Evolutionary conservation across 805 yeast genomes (phyloP).

Genomic region (Yarrowia sp.): DNA sequence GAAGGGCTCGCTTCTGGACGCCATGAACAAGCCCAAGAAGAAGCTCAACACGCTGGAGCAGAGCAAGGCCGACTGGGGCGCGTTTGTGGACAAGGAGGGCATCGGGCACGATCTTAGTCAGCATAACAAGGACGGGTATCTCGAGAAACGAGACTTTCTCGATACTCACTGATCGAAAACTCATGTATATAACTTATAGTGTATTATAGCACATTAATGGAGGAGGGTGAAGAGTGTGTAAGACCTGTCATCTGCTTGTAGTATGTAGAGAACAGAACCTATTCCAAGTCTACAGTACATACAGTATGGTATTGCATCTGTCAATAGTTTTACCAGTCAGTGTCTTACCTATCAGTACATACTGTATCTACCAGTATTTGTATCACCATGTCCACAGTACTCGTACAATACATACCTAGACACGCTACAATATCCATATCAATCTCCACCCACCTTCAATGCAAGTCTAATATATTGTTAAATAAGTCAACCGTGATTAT

Average conservation of each 20-base stretch:
- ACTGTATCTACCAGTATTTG: too few relatives aligned
- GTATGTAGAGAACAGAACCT: too few relatives aligned
- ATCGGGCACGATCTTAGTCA: constrained; percentile 80
- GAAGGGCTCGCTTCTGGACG: constrained; percentile 26
- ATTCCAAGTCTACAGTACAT: too few relatives aligned
- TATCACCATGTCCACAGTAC: too few relatives aligned
- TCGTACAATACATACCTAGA: too few relatives aligned
- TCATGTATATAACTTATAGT: constrained; percentile 23
- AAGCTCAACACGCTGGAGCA: constrained; percentile 92
- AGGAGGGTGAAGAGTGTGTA: too few relatives aligned
- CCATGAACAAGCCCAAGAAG: constrained; percentile 56
- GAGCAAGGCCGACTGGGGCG: constrained; percentile 92
- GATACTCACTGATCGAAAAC: constrained; percentile 41
- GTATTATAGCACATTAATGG: background rate
- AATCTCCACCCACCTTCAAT: background rate
- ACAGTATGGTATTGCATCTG: background rate
- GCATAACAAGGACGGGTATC: constrained; percentile 87
- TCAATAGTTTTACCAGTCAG: too few relatives aligned
- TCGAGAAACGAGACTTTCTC: constrained; percentile 90
- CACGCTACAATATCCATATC: background rate
- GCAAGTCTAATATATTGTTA: background rate
- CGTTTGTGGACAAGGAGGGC: constrained; percentile 86
- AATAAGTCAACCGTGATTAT: constrained; percentile 1
- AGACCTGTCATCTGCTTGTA: too few relatives aligned
- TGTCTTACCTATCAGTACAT: too few relatives aligned